phyloP scores from a whole-genome alignment of 1,284 basidiomycete genomes.

The Rhizoctonia solani region DNA sequence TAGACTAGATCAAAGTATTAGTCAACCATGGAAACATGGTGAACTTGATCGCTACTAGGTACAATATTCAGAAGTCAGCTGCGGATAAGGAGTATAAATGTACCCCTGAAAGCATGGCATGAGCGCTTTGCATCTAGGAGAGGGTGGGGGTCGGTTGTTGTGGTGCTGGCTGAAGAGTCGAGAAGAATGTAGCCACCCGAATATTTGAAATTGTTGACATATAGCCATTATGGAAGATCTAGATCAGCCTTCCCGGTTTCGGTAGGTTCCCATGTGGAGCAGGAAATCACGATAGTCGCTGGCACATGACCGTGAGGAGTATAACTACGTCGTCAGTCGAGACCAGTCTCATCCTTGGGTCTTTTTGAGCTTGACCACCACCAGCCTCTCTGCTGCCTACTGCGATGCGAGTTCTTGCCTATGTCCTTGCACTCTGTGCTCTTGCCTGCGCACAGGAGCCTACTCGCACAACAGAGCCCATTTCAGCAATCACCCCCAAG shows the following conservation, averaged over 20 bases:
- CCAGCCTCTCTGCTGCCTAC: not conserved
- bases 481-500: not conserved
- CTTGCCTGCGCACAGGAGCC: slow-evolving; percentile 16
- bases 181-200: slow-evolving; percentile 10
- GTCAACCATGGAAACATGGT: not conserved
- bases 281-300: not conserved
- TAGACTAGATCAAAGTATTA: not conserved
- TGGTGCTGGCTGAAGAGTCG: too few species aligned
- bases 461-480: not conserved
- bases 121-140: too few species aligned
- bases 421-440: not conserved
- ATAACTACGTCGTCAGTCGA: slow-evolving; percentile 22
- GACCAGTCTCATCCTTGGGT: not conserved
- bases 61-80: too few species aligned
- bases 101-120: too few species aligned
- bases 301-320: slow-evolving; percentile 15
- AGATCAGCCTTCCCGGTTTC: not conserved
- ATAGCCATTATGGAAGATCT: not conserved
- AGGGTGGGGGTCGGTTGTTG: too few species aligned
- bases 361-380: slow-evolving; percentile 13
- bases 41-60: not conserved
- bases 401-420: slow-evolving; percentile 14
- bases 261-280: slow-evolving; percentile 22
- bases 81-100: too few species aligned
- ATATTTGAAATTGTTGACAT: not conserved